phyloP scores from a whole-genome alignment of 306 rosid genomes.

The Sindora glabra region DNA sequence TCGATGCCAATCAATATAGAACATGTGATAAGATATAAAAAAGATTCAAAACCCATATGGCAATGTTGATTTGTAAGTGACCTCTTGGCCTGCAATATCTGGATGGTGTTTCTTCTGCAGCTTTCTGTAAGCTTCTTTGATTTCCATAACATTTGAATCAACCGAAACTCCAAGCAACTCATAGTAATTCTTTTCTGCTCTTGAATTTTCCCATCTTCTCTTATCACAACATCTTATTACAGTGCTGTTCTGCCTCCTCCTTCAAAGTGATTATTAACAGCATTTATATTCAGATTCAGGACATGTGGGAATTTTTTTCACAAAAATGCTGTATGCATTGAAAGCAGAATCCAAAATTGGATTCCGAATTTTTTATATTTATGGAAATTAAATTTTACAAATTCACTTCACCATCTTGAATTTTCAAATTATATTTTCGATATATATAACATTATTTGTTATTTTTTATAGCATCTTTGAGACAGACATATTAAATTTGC shows the following conservation, averaged over 20 bases:
- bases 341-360: no score
- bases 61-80: no score
- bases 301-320: not conserved
- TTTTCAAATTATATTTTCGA: no score
- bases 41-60: no score
- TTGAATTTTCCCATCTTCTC: slow-evolving; percentile 15
- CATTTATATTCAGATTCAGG: not conserved
- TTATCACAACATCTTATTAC: slow-evolving; percentile 39
- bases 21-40: no score
- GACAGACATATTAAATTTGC: no score
- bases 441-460: no score
- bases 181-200: slow-evolving; percentile 38
- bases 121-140: slow-evolving; percentile 68
- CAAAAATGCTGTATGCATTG: no score
- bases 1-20: no score
- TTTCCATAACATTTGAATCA: slow-evolving; percentile 43
- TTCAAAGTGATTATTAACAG: not conserved
- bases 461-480: not conserved
- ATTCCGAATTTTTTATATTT: no score
- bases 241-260: slow-evolving; percentile 30
- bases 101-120: slow-evolving; percentile 78
- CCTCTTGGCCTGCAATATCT: slow-evolving; percentile 76
- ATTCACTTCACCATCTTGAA: no score
- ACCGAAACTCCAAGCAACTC: slow-evolving; percentile 64
- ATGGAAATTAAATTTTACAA: no score